These are phyloP conservation scores for Rosa persica DNA, from an alignment of 306 rosid genomes.

Conservation along the genomic window DNA sequence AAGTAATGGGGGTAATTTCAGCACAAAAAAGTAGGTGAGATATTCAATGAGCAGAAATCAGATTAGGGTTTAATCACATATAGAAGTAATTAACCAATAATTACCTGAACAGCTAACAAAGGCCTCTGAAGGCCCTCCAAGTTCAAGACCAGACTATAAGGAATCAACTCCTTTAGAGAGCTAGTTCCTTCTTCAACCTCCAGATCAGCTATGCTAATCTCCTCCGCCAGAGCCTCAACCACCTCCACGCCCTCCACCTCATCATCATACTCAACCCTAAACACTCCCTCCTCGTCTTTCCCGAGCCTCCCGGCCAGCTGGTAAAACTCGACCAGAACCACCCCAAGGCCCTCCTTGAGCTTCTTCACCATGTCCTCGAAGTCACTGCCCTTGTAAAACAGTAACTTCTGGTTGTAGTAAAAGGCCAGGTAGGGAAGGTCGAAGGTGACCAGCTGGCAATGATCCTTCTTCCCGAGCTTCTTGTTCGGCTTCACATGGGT, in stretches of 20 bases:
- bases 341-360: slow-evolving; percentile 60
- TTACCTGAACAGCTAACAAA: slow-evolving; percentile 79
- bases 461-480: slow-evolving; percentile 60
- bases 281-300: slow-evolving; percentile 87
- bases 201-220: slow-evolving; percentile 55
- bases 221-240: slow-evolving; percentile 59
- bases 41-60: background rate
- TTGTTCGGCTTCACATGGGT: slow-evolving; percentile 42
- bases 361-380: slow-evolving; percentile 61
- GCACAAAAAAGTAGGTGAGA: background rate
- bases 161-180: slow-evolving; percentile 61
- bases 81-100: background rate
- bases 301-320: slow-evolving; percentile 84
- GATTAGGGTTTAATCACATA: background rate
- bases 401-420: slow-evolving; percentile 88
- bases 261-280: slow-evolving; percentile 70
- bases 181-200: slow-evolving; percentile 55
- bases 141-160: slow-evolving; percentile 64
- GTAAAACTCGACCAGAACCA: slow-evolving; percentile 64
- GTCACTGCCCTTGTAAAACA: slow-evolving; percentile 61
- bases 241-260: slow-evolving; percentile 76
- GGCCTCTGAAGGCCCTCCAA: slow-evolving; percentile 87
- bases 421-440: slow-evolving; percentile 92
- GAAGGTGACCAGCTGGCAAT: slow-evolving; percentile 71
- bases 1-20: background rate